phyloP scores from a whole-genome alignment of 2,329 filamentous ascomycete genomes.

The Geoglossum cookeanum region DNA sequence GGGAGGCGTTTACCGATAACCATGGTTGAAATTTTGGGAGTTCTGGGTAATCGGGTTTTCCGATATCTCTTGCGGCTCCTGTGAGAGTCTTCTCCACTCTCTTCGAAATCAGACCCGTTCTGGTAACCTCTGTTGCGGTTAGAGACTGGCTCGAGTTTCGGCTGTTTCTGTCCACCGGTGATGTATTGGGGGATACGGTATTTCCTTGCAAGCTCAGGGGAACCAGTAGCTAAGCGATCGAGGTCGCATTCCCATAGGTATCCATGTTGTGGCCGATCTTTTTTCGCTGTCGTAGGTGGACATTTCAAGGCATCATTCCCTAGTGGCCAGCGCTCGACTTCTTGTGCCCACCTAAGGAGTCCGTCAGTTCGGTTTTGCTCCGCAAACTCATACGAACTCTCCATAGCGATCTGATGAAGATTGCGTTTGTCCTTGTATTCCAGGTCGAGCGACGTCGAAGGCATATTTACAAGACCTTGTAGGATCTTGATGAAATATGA shows the following conservation, averaged over 20 bases:
- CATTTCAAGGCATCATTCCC: not conserved
- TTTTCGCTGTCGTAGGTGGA: not conserved
- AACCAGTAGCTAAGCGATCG: not conserved
- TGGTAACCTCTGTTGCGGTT: not conserved
- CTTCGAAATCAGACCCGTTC: not conserved
- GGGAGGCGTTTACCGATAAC: not conserved
- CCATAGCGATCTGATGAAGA: not conserved
- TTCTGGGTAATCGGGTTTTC: not conserved
- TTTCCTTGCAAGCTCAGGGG: not conserved
- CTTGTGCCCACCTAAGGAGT: not conserved
- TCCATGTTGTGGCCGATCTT: not conserved
- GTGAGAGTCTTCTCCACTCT: not conserved
- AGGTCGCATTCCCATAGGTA: not conserved
- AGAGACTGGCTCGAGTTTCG: not conserved
- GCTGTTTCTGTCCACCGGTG: not conserved
- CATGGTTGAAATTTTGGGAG: not conserved
- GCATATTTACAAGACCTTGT: not conserved
- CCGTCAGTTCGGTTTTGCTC: not conserved
- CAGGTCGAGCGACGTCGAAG: not conserved
- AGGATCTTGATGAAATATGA: not conserved
- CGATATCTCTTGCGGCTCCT: not conserved
- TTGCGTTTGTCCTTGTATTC: not conserved
- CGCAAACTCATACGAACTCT: constrained; percentile 1
- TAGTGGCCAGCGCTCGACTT: not conserved
- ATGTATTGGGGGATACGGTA: not conserved